These are phyloP conservation scores for Naumovozyma castellii DNA, from an alignment of 805 yeast species.

Conservation along the genomic window DNA sequence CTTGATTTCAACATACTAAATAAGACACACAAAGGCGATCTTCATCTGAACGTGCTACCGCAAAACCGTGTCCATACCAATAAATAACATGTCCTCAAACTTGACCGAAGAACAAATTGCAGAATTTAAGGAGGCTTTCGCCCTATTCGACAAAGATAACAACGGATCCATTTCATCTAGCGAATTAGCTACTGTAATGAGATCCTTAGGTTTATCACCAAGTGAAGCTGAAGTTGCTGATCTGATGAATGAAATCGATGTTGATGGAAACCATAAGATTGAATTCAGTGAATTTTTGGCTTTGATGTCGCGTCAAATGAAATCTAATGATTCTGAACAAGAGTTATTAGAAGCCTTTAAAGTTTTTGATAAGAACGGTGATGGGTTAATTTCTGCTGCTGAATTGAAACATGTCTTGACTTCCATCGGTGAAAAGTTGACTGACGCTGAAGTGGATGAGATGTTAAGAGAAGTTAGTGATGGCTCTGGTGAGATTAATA, in stretches of 20 bases:
- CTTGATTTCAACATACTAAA: too few species aligned
- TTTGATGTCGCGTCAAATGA: slow-evolving; percentile 86
- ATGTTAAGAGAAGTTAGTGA: slow-evolving; percentile 94
- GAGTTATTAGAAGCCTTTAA: slow-evolving; percentile 96
- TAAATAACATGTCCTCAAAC: slow-evolving; percentile 34
- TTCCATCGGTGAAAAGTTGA: slow-evolving; percentile 91
- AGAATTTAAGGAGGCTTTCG: slow-evolving; percentile 96
- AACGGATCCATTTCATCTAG: slow-evolving; percentile 94
- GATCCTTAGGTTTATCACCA: slow-evolving; percentile 97
- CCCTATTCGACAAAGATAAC: slow-evolving; percentile 91
- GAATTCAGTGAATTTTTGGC: slow-evolving; percentile 78
- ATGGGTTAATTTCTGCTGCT: slow-evolving; percentile 92
- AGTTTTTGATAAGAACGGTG: slow-evolving; percentile 93
- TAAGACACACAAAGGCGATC: background rate
- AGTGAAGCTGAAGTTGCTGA: slow-evolving; percentile 93
- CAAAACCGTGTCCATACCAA: background rate
- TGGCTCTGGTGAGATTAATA: slow-evolving; percentile 95
- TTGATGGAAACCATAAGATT: slow-evolving; percentile 84
- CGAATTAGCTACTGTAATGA: slow-evolving; percentile 96
- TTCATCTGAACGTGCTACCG: background rate
- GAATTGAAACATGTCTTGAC: slow-evolving; percentile 95
- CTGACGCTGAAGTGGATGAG: slow-evolving; percentile 95
- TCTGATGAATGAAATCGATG: slow-evolving; percentile 94
- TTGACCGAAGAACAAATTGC: slow-evolving; percentile 93
- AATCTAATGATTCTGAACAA: slow-evolving; percentile 94